phyloP scores from a whole-genome alignment of 805 yeast species.

The Osmozyma mogii region DNA sequence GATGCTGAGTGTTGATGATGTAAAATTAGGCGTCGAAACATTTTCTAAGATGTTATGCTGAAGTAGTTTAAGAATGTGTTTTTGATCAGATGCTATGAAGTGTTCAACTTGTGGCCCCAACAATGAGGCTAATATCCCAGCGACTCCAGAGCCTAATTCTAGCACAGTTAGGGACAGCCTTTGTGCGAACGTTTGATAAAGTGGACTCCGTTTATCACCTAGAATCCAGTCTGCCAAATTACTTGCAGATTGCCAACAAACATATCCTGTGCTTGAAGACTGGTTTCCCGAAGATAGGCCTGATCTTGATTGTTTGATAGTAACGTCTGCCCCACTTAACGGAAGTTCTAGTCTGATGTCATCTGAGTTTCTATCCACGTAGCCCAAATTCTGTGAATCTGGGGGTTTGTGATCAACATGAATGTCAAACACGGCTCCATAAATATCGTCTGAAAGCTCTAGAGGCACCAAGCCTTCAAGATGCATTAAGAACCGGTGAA shows the following conservation, averaged over 20 bases:
- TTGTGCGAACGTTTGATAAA: constrained; percentile 5
- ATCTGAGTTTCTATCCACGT: constrained; percentile 22
- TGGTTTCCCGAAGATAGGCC: constrained; percentile 24
- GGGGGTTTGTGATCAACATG: constrained; percentile 21
- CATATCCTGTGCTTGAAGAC: constrained; percentile 52
- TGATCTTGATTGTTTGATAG: constrained; percentile 26
- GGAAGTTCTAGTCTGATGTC: constrained; percentile 16
- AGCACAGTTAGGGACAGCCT: constrained; percentile 23
- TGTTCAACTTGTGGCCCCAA: constrained; percentile 24
- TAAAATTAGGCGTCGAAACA: constrained; percentile 9
- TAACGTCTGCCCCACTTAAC: constrained; percentile 16
- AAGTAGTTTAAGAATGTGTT: constrained; percentile 43
- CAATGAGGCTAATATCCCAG: constrained; percentile 40
- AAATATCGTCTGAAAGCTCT: constrained; percentile 11
- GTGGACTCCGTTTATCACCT: constrained; percentile 19
- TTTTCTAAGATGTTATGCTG: constrained; percentile 39
- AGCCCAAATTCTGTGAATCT: constrained; percentile 26
- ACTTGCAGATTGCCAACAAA: constrained; percentile 50
- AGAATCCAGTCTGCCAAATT: constrained; percentile 47
- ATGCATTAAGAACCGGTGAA: too few relatives aligned
- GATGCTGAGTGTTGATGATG: constrained; percentile 2
- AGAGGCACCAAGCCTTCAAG: too few relatives aligned
- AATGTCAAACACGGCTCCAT: constrained; percentile 27
- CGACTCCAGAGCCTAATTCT: constrained; percentile 59
- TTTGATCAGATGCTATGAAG: constrained; percentile 55